phyloP scores from a whole-genome alignment of 345 rosid species.

The Gossypium arboreum region DNA sequence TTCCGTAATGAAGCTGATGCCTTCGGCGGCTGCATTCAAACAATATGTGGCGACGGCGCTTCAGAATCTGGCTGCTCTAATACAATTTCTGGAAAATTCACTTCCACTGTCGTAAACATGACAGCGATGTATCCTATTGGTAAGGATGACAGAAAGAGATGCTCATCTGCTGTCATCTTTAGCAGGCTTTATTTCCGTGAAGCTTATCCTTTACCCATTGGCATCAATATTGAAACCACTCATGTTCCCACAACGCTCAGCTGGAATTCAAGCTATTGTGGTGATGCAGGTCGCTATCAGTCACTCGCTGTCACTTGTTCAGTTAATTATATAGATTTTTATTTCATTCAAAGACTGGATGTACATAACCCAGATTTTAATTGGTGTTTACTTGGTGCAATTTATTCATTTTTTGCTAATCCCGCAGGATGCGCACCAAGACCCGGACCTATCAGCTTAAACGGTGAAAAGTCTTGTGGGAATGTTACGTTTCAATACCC shows the following conservation, averaged over 20 bases:
- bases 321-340: no score
- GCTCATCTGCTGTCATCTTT: not conserved
- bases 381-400: no score
- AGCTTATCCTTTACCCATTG: not conserved
- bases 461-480: no score
- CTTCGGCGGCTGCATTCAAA: not conserved
- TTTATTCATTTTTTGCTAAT: no score
- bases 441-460: no score
- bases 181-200: not conserved
- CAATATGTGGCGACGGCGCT: not conserved
- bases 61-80: not conserved
- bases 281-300: not conserved
- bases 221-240: not conserved
- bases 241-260: not conserved
- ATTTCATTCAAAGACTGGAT: no score
- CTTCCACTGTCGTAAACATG: not conserved
- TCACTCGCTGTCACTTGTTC: no score
- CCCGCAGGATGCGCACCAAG: no score
- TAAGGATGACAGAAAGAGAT: not conserved
- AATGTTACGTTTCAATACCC: no score
- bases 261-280: not conserved
- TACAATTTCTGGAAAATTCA: not conserved
- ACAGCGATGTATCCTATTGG: not conserved
- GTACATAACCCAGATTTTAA: no score
- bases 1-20: not conserved